A percentile compares a stretch with the other conserved stretches of the same genome.
These are phyloP conservation scores for Saraca asoca DNA, from an alignment of 331 rosid genomes.

Conservation along the genomic window DNA sequence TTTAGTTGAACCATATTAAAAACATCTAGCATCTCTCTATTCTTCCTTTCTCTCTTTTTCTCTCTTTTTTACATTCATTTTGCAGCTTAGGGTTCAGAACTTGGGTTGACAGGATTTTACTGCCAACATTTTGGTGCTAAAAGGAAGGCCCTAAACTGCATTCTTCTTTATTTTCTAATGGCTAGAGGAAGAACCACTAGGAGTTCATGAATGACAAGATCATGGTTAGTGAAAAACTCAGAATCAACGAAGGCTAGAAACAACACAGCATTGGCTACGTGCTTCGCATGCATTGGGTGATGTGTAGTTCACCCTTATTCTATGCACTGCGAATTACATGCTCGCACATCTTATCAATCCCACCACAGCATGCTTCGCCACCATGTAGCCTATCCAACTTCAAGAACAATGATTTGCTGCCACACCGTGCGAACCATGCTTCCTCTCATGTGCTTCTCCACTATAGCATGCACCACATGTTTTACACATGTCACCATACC, in stretches of 20 bases:
- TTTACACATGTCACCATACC: conserved; percentile 58
- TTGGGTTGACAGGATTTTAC: too few relatives aligned
- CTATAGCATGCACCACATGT: conserved; percentile 57
- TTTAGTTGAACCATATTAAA: too few relatives aligned
- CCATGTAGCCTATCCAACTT: conserved; percentile 32
- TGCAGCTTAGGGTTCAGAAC: too few relatives aligned
- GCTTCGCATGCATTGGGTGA: conserved; percentile 39
- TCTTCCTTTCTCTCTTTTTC: too few relatives aligned
- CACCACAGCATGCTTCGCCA: conserved; percentile 55
- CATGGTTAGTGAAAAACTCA: too few relatives aligned
- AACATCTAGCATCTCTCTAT: too few relatives aligned
- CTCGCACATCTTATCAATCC: conserved; percentile 49
- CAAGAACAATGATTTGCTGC: conserved; percentile 18
- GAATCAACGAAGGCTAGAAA: conserved; percentile 41
- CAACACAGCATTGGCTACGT: conserved; percentile 47
- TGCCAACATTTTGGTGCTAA: too few relatives aligned
- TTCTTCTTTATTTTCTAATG: too few relatives aligned
- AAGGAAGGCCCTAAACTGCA: too few relatives aligned
- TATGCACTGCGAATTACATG: conserved; percentile 36
- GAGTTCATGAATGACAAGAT: too few relatives aligned
- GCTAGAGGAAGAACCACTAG: too few relatives aligned
- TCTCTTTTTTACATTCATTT: too few relatives aligned
- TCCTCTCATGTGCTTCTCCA: conserved; percentile 41
- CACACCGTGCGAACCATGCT: conserved; percentile 47
- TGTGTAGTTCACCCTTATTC: conserved; percentile 52